Evolutionary conservation across 257 asterid genomes (phyloP), one percentile per base, ranked within the genome.

Genomic region (Primulina eburnea): DNA sequence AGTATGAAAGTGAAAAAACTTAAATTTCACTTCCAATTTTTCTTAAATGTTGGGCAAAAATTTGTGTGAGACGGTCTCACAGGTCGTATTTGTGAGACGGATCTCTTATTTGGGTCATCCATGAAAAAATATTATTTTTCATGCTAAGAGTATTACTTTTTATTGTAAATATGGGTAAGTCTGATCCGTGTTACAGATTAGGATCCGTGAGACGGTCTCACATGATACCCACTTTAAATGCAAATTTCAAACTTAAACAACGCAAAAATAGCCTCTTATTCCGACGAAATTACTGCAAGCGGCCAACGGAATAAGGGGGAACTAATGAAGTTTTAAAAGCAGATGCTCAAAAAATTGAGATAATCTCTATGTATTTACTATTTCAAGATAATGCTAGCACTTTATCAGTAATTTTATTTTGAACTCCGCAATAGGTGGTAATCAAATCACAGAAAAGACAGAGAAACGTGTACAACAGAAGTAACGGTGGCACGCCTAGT

Each of bases 401-500:
- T 37, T 37, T 37, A 28, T 34, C 16, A 60, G 30, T 6, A 47
- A 24, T 24, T 68, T 60, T 30, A 8, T 5, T 11, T 21, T 33
- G 6, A 18, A 37, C 9, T 30, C 56, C 8, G 40, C 7, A 60
- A 74, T 52, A 56, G 73, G 47, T 32, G 43, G 71, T 20, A 72
- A 57, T 38, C 4, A 63, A 35, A 43, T 5, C 7, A 62, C n/a
- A 29, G 64, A 53, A 62, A 65, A 18, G 40, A 68, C 60, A 52
- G 12, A 58, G 61, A 78, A 71, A 32, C 58, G 53, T 53, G 65
- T 72, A 92, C 95, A 95, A 77, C 65, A 24, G 95, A 85, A 67
- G 90, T 62, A 68, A 92, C 69, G 61, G 65, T 16, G 64, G 81
- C 58, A 69, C 80, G 80, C 72, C 84, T 74, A 76, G 53, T 69